phyloP scores from a whole-genome alignment of 2,329 filamentous ascomycete species.

The Cryphonectria parasitica region DNA sequence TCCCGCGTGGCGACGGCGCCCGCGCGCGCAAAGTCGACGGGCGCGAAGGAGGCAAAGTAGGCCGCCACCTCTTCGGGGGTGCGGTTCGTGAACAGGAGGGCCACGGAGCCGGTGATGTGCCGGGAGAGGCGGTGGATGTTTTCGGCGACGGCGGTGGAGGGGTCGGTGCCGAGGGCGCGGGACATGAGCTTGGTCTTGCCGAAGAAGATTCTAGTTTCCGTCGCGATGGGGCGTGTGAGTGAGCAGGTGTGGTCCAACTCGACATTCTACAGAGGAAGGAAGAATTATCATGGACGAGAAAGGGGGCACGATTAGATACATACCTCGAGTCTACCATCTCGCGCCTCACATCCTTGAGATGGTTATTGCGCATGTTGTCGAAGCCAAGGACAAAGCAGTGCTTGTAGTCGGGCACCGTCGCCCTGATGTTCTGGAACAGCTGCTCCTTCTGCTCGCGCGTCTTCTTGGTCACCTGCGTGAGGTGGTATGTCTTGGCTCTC shows the following conservation, averaged over 20 bases:
- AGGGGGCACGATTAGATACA: constrained; percentile 31
- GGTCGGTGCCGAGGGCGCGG: constrained; percentile 81
- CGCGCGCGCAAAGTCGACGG: constrained; percentile 89
- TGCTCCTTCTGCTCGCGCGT: constrained; percentile 87
- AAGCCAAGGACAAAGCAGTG: constrained; percentile 93
- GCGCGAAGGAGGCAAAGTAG: constrained; percentile 73
- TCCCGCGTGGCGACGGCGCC: constrained; percentile 74
- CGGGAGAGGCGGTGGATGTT: constrained; percentile 72
- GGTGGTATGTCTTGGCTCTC: constrained; percentile 84
- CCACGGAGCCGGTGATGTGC: constrained; percentile 80
- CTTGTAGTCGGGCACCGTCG: constrained; percentile 81
- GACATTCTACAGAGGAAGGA: no score
- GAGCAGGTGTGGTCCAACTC: not conserved
- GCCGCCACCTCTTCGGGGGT: constrained; percentile 65
- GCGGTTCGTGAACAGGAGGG: constrained; percentile 88
- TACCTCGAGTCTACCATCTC: constrained; percentile 86
- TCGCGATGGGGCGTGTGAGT: not conserved
- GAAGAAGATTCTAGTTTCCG: constrained; percentile 77
- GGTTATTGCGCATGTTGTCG: constrained; percentile 97
- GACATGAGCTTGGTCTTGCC: constrained; percentile 99
- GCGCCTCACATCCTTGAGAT: constrained; percentile 86
- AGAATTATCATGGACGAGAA: no score
- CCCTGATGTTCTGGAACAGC: constrained; percentile 86
- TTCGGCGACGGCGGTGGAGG: constrained; percentile 78
- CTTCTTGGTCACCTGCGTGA: constrained; percentile 92